Conservation (phyloP, 257 asterid species). For the Thymus mandschuricus region DNA sequence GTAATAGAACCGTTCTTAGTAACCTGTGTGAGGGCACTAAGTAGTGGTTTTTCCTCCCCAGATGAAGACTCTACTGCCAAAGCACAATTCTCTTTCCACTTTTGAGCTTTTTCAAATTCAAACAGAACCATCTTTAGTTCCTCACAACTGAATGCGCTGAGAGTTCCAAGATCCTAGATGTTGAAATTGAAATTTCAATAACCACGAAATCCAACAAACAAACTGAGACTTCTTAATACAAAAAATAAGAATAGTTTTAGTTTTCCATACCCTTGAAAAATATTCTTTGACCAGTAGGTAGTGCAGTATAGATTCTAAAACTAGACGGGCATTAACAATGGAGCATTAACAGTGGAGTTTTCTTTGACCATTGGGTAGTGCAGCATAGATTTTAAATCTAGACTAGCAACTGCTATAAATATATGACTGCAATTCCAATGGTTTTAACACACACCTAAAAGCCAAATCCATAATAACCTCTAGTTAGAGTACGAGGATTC, state of each 20-base stretch:
- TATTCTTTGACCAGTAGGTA: not conserved
- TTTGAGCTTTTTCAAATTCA: slow-evolving; percentile 61
- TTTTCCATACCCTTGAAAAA: slow-evolving; percentile 4
- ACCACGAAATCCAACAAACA: slow-evolving; percentile 18
- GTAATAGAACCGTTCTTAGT: slow-evolving; percentile 18
- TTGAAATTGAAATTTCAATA: slow-evolving; percentile 30
- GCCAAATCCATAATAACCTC: not conserved
- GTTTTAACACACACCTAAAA: not conserved
- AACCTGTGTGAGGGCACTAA: slow-evolving; percentile 65
- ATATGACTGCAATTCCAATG: not conserved
- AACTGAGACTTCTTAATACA: slow-evolving; percentile 16
- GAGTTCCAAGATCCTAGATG: slow-evolving; percentile 71
- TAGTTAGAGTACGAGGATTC: not conserved
- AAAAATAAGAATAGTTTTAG: slow-evolving; percentile 22
- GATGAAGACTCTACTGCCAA: slow-evolving; percentile 51
- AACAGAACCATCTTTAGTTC: slow-evolving; percentile 67
- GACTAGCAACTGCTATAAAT: not conserved
- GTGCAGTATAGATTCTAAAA: slow-evolving; percentile 11
- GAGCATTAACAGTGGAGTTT: not conserved
- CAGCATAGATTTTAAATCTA: not conserved
- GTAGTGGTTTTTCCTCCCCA: slow-evolving; percentile 46
- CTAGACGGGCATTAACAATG: not conserved
- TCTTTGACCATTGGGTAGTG: no score
- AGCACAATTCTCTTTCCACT: slow-evolving; percentile 63
- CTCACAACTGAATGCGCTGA: slow-evolving; percentile 68